These are phyloP conservation scores for Dictyophora rubrovolvata DNA, from an alignment of 768 basidiomycete species.

Conservation along the genomic window DNA sequence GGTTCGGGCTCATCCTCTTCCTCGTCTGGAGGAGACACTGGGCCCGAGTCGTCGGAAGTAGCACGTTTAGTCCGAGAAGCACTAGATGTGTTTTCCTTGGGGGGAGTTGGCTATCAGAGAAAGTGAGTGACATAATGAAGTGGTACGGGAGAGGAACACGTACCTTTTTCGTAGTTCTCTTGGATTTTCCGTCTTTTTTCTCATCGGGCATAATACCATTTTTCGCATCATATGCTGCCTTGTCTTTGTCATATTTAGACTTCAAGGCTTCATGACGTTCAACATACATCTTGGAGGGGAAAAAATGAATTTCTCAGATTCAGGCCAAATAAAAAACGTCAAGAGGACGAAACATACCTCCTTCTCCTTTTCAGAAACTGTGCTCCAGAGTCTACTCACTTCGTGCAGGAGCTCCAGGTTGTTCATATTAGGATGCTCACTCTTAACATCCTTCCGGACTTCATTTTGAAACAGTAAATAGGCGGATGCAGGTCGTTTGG, in stretches of 20 bases:
- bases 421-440: slow-evolving; percentile 47
- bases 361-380: slow-evolving; percentile 58
- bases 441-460: slow-evolving; percentile 63
- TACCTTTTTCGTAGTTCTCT: slow-evolving; percentile 20
- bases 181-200: slow-evolving; percentile 17
- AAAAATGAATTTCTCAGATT: slow-evolving; percentile 9
- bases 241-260: slow-evolving; percentile 49
- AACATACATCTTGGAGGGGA: slow-evolving; percentile 37
- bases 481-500: slow-evolving; percentile 85
- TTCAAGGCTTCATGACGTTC: slow-evolving; percentile 47
- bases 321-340: neutral
- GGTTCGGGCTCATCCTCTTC: neutral
- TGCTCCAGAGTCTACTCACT: slow-evolving; percentile 68
- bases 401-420: slow-evolving; percentile 64
- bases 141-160: neutral
- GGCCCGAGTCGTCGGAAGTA: neutral
- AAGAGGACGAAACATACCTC: slow-evolving; percentile 42
- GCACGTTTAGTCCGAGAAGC: neutral
- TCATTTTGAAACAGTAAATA: slow-evolving; percentile 95
- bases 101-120: neutral
- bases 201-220: slow-evolving; percentile 19
- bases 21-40: neutral
- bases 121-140: neutral
- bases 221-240: slow-evolving; percentile 54
- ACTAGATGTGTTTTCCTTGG: neutral